Percentiles rank a stretch among this genome's conserved stretches.
Evolutionary conservation across 257 asterid species (phyloP).

Genomic region (Solanum pimpinellifolium): DNA sequence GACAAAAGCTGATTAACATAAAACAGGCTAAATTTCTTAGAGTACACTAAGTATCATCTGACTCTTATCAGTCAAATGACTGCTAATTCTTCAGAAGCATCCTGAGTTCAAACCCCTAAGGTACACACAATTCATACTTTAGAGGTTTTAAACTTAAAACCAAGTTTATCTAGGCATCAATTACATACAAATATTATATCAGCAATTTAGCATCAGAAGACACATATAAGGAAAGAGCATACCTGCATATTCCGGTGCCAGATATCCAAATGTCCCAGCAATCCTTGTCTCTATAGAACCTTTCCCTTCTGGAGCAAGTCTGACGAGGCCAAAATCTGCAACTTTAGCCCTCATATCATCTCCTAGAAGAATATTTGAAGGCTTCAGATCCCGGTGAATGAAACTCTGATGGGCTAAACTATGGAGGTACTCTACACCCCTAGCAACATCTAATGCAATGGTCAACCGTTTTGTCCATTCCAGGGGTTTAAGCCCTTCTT

Average conservation of each 20-base stretch:
- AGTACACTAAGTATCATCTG: not conserved
- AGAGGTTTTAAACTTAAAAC: not conserved
- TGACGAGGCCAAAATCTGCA: constrained; percentile 88
- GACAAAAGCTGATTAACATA: not conserved
- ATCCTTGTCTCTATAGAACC: constrained; percentile 77
- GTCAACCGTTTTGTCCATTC: constrained; percentile 79
- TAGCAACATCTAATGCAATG: constrained; percentile 75
- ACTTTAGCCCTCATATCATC: constrained; percentile 97
- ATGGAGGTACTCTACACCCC: constrained; percentile 91
- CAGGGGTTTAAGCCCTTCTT: constrained; percentile 63
- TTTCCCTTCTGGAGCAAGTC: constrained; percentile 93
- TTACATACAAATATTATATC: not conserved
- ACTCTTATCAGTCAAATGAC: not conserved
- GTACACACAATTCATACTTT: not conserved
- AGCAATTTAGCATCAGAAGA: not conserved
- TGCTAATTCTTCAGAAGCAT: not conserved
- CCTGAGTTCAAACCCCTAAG: not conserved
- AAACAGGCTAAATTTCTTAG: not conserved
- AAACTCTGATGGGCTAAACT: constrained; percentile 93
- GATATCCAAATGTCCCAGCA: constrained; percentile 91
- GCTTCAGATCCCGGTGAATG: constrained; percentile 83
- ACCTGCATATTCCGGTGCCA: constrained; percentile 99
- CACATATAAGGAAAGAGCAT: not conserved
- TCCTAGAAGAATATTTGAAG: constrained; percentile 86
- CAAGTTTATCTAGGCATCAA: not conserved